Conservation (phyloP, 78 protist species). For the Emiliania huxleyi region DNA sequence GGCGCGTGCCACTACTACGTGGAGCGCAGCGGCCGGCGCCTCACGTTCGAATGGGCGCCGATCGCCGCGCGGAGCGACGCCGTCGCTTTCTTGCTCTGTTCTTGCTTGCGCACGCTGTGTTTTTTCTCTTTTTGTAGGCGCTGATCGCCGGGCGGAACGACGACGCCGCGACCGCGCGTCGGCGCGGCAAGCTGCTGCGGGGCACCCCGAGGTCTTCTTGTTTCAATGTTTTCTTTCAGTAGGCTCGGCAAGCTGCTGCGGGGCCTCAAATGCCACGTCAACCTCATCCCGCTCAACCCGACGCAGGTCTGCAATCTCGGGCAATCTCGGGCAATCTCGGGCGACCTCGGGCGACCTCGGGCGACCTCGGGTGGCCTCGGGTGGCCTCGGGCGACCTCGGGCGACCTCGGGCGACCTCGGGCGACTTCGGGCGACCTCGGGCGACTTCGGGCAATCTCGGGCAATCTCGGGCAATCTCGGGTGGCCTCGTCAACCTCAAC, state of each 20-base stretch:
- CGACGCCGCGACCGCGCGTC: neutral
- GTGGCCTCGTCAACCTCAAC: too few species aligned
- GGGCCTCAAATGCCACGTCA: constrained; percentile 40
- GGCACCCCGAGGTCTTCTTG: neutral
- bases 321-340: too few species aligned
- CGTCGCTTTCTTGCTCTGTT: too few species aligned
- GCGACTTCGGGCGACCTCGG: too few species aligned
- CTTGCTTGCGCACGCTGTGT: neutral
- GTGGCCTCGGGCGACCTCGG: too few species aligned
- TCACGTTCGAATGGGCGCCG: constrained; percentile 50
- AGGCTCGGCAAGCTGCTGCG: constrained; percentile 6
- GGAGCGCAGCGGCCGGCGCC: neutral
- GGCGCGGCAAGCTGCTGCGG: neutral
- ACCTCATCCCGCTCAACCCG: constrained; percentile 47
- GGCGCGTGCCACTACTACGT: constrained; percentile 36
- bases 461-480: too few species aligned
- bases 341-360: too few species aligned
- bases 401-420: too few species aligned
- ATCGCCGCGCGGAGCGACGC: constrained; percentile 20
- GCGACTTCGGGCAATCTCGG: too few species aligned
- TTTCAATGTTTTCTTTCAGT: neutral
- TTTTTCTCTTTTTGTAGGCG: too few species aligned
- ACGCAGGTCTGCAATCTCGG: too few species aligned
- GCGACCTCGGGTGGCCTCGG: too few species aligned
- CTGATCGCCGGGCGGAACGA: constrained; percentile 31